Percentiles rank a stretch among this genome's conserved stretches.
These are phyloP conservation scores for Plasmodium chabaudi DNA, from an alignment of 169 alveolate species.

Conservation along the genomic window DNA sequence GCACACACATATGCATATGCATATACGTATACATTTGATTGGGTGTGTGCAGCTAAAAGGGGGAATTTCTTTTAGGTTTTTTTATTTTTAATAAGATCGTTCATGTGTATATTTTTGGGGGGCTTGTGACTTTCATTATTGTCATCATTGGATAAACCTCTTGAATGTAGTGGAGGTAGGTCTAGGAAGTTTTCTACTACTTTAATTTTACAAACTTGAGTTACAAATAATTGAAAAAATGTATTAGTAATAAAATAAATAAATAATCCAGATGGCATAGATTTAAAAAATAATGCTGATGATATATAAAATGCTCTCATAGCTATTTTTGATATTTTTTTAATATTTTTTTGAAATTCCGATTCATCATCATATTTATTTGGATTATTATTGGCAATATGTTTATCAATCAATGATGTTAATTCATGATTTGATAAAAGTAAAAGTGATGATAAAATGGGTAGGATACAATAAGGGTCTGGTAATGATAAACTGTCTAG, in stretches of 20 bases:
- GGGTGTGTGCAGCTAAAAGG: neutral
- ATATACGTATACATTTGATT: neutral
- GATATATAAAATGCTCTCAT: constrained; percentile 64
- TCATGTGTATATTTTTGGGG: constrained; percentile 32
- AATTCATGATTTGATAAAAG: constrained; percentile 77
- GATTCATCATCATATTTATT: constrained; percentile 17
- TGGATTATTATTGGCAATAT: constrained; percentile 13
- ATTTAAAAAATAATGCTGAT: constrained; percentile 48
- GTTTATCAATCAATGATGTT: constrained; percentile 59
- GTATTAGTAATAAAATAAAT: constrained; percentile 60
- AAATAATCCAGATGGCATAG: constrained; percentile 72
- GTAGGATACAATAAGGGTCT: constrained; percentile 83
- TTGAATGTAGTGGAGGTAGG: constrained; percentile 53
- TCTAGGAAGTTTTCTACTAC: constrained; percentile 39
- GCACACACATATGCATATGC: neutral
- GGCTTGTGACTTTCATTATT: neutral
- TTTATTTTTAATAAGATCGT: constrained; percentile 35
- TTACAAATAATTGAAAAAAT: constrained; percentile 45
- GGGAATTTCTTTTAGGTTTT: neutral
- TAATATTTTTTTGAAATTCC: constrained; percentile 68
- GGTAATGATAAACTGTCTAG: constrained; percentile 83
- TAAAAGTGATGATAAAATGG: constrained; percentile 76
- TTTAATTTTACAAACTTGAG: constrained; percentile 62
- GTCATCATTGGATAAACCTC: constrained; percentile 20
- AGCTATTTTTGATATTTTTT: constrained; percentile 21